Evolutionary conservation across 768 basidiomycete species (phyloP).

Genomic region (Tubosaeta brunneosetosa): DNA sequence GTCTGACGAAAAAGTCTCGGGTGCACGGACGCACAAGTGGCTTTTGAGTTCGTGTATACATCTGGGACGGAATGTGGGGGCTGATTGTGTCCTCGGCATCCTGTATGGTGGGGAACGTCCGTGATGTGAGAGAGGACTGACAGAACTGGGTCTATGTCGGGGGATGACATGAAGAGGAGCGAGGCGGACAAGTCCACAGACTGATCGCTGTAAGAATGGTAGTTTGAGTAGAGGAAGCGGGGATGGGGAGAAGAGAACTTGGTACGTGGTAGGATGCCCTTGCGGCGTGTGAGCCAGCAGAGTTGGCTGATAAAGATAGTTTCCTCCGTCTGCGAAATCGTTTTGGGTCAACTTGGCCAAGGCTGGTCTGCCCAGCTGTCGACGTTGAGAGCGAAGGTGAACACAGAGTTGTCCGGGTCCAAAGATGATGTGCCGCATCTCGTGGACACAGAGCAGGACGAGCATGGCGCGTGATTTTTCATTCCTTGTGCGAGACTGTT

Average conservation of each 20-base stretch:
- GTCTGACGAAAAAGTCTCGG: background rate
- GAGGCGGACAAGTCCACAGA: constrained; percentile 20
- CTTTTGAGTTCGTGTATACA: constrained; percentile 57
- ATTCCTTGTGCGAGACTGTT: constrained; percentile 32
- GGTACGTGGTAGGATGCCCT: constrained; percentile 31
- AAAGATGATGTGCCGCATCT: constrained; percentile 43
- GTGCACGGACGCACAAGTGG: constrained; percentile 24
- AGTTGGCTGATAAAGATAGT: constrained; percentile 61
- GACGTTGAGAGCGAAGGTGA: constrained; percentile 20
- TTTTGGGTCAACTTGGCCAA: constrained; percentile 61
- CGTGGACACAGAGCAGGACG: constrained; percentile 69
- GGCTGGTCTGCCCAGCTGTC: constrained; percentile 38
- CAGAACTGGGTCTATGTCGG: constrained; percentile 1
- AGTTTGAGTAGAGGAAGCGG: constrained; percentile 17
- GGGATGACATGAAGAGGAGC: constrained; percentile 22
- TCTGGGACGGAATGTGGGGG: constrained; percentile 28
- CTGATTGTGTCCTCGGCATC: constrained; percentile 27
- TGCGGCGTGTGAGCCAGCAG: constrained; percentile 59
- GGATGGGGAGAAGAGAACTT: background rate
- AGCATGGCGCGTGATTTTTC: constrained; percentile 64
- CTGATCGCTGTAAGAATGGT: constrained; percentile 19
- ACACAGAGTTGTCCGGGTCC: constrained; percentile 29
- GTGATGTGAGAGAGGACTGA: constrained; percentile 24
- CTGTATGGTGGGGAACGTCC: constrained; percentile 32
- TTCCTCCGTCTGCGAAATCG: constrained; percentile 60